Percentiles rank a stretch among this genome's conserved stretches.
phyloP scores from a whole-genome alignment of 306 rosid species.

The Chamaecrista fasciculata region DNA sequence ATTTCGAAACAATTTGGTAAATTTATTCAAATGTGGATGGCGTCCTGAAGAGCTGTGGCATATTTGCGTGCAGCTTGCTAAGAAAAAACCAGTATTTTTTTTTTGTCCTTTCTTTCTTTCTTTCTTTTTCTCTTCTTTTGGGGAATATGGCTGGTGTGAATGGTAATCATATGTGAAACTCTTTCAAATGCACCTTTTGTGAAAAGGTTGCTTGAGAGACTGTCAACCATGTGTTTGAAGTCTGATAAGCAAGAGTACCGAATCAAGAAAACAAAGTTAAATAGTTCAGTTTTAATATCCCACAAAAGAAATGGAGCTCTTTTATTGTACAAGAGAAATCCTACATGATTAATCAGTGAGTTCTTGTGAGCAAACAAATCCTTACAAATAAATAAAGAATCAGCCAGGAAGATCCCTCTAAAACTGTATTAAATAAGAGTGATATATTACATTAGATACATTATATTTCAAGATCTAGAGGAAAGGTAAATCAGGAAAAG shows the following conservation, averaged over 20 bases:
- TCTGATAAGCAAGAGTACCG: not conserved
- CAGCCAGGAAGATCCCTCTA: conserved; percentile 17
- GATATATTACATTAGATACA: conserved; percentile 27
- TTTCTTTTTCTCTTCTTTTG: not conserved
- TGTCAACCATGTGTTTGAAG: not conserved
- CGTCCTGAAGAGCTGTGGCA: conserved; percentile 1
- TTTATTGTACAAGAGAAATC: conserved; percentile 8
- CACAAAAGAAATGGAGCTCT: conserved; percentile 6
- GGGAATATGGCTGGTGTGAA: conserved; percentile 24
- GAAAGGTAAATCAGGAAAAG: conserved; percentile 23
- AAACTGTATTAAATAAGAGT: conserved; percentile 29
- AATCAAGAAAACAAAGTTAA: not conserved
- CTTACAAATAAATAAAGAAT: conserved; percentile 34
- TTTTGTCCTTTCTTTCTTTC: not conserved
- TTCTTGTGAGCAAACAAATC: conserved; percentile 33
- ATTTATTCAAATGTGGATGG: conserved; percentile 13
- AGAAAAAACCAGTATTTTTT: conserved; percentile 16
- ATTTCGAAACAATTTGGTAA: conserved; percentile 19
- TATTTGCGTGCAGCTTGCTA: not conserved
- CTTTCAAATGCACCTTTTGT: conserved; percentile 14
- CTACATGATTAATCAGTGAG: conserved; percentile 20
- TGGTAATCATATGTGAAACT: conserved; percentile 24
- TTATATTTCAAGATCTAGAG: conserved; percentile 28
- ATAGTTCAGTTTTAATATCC: not conserved
- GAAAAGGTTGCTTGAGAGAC: conserved; percentile 29